phyloP scores from a whole-genome alignment of 345 rosid species.

The Corymbia maculata region DNA sequence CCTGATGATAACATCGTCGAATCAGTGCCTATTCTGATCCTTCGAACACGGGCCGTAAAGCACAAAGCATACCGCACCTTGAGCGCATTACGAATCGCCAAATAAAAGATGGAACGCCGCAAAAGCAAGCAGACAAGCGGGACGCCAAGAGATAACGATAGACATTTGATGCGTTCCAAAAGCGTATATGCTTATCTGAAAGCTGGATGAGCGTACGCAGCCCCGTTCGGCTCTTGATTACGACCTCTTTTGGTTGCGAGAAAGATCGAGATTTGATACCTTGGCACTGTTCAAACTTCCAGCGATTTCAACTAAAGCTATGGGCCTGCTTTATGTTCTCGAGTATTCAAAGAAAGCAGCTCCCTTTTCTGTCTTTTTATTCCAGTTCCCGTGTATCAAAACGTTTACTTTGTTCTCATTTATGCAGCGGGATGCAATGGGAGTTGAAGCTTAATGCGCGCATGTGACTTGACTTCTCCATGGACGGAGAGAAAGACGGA shows the following conservation, averaged over 20 bases:
- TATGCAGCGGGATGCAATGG: not conserved
- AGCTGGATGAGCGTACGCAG: not conserved
- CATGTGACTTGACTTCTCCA: not conserved
- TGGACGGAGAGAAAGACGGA: not conserved
- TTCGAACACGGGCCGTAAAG: not conserved
- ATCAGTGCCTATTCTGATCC: not conserved
- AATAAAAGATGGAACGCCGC: not conserved
- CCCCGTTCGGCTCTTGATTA: not conserved
- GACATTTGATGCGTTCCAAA: no score
- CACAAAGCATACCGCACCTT: not conserved
- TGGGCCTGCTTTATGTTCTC: not conserved
- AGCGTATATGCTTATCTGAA: not conserved
- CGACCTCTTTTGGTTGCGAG: no score
- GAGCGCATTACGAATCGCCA: not conserved
- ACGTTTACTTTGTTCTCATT: not conserved
- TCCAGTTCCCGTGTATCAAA: not conserved
- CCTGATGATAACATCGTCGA: not conserved
- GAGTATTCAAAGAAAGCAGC: not conserved
- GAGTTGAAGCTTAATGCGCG: not conserved
- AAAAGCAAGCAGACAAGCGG: not conserved
- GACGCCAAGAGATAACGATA: not conserved
- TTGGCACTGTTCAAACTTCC: not conserved
- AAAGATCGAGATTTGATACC: no score
- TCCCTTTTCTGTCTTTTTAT: not conserved
- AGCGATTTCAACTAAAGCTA: not conserved